phyloP scores from a whole-genome alignment of 352 stramenopile genomes.

The Pythium brachiatum region DNA sequence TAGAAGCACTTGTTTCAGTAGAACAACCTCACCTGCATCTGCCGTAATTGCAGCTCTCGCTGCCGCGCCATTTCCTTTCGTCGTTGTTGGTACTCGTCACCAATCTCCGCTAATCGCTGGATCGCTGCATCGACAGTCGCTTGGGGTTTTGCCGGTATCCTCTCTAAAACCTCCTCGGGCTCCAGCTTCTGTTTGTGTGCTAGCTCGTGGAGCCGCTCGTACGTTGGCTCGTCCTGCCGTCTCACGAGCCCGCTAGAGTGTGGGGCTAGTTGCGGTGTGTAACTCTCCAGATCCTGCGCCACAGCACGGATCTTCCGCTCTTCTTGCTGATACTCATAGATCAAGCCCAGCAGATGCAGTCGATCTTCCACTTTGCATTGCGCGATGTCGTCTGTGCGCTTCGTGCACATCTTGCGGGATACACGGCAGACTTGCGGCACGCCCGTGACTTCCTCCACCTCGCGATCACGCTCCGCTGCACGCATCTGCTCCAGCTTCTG shows the following conservation, averaged over 20 bases:
- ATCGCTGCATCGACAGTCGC: slow-evolving; percentile 20
- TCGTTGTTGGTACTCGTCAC: slow-evolving; percentile 43
- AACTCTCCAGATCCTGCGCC: slow-evolving; percentile 8
- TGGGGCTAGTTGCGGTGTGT: slow-evolving; percentile 41
- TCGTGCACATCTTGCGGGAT: slow-evolving; percentile 28
- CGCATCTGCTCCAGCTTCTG: slow-evolving; percentile 48
- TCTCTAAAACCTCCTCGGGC: neutral
- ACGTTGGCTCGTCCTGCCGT: slow-evolving; percentile 20
- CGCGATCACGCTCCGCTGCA: slow-evolving; percentile 29
- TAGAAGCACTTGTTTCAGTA: too few relatives aligned
- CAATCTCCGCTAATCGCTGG: slow-evolving; percentile 37
- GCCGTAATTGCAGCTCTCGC: slow-evolving; percentile 28
- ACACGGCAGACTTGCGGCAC: slow-evolving; percentile 33
- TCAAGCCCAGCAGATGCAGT: slow-evolving; percentile 61
- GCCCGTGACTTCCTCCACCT: slow-evolving; percentile 29
- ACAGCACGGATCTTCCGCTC: slow-evolving; percentile 30
- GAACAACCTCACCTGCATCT: slow-evolving; percentile 33
- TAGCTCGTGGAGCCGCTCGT: slow-evolving; percentile 57
- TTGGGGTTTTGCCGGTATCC: slow-evolving; percentile 7
- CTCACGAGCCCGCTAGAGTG: slow-evolving; percentile 50
- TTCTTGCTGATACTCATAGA: slow-evolving; percentile 70
- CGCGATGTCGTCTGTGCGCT: slow-evolving; percentile 47
- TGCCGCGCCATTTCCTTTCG: slow-evolving; percentile 33
- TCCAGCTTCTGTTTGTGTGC: slow-evolving; percentile 21
- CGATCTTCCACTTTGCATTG: slow-evolving; percentile 68